Percentiles rank a stretch among this genome's conserved stretches.
These are phyloP conservation scores for Phytophthora crassamura DNA, from an alignment of 352 stramenopile genomes.

Conservation along the genomic window DNA sequence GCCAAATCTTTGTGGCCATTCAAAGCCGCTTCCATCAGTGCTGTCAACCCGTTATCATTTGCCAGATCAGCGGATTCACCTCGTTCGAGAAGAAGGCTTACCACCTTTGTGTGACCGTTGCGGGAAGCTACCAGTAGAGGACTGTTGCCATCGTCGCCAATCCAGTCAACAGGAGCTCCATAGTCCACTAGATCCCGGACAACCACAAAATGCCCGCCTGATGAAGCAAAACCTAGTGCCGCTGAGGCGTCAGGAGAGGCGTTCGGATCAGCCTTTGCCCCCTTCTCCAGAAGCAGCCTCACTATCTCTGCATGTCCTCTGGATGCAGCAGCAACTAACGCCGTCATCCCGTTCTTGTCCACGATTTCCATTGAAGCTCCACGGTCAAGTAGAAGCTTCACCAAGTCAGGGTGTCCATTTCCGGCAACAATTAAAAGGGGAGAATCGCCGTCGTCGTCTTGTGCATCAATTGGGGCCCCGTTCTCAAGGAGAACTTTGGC, in stretches of 20 bases:
- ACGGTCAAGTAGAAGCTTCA: not conserved
- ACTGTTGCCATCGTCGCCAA: too few species aligned
- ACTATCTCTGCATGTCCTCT: too few species aligned
- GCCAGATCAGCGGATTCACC: not conserved
- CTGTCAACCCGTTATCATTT: not conserved
- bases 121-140: too few species aligned
- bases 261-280: too few species aligned
- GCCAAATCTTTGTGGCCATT: not conserved
- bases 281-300: too few species aligned
- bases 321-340: not conserved
- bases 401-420: not conserved
- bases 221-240: too few species aligned
- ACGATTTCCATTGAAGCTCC: constrained; percentile 6
- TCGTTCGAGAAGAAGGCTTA: not conserved
- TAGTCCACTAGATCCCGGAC: too few species aligned
- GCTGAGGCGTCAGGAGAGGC: too few species aligned
- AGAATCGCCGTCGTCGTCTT: not conserved
- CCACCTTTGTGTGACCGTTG: not conserved
- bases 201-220: too few species aligned
- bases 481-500: not conserved
- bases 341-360: not conserved
- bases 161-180: too few species aligned
- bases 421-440: not conserved
- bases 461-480: not conserved
- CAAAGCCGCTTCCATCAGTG: not conserved